Base-by-base conservation (phyloP, 2,329 filamentous ascomycete species). In the Microdochium bolleyi region DNA sequence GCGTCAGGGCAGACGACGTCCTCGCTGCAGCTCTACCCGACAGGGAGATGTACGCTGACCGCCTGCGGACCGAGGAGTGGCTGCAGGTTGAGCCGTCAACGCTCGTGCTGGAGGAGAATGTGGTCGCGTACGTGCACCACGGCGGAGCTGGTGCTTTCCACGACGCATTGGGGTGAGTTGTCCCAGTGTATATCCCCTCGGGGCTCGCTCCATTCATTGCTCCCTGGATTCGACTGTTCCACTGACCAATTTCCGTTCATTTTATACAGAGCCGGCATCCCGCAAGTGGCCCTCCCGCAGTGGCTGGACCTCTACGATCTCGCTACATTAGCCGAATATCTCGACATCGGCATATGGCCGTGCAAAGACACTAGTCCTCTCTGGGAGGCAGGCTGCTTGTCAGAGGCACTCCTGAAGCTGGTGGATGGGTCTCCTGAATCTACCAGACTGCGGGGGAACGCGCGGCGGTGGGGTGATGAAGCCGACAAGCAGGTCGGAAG, bases 241-340 rank as follows among this genome's bases (percentile, higher is more conserved):
- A n/a, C n/a, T n/a, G n/a, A n/a, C n/a, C n/a, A 14, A 8, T 14
- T 5, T 8, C n/a, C 34, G 7, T 16, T 38, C 4, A 9, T 32
- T 10, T 19, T 13, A 21, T 27, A 54, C 55, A 72, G 69, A 32
- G 65, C 65, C 14, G 69, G 67, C 2, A 59, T 68, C 11, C 69
- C 70, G 1, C 70, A 72, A 49, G 57, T 73, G 5, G 57, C 73
- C 5, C 58, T 73, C 2, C 70, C 70, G 1, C 56, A 62, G n/a
- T 71, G 69, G 68, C 59, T 66, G 14, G 68, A 71, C 49, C 64
- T 62, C 9, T 70, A 68, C 51, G 68, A 71, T 25, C 71, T 63
- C 50, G 68, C 69, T 5, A 58, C 58, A 32, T 61, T 67, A 5
- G 66, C 64, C 5, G 69, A 72, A 55, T 64, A 62, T 54, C 53